Evolutionary conservation across 164 flowering plant genomes (phyloP).

Genomic region (Stephania japonica): DNA sequence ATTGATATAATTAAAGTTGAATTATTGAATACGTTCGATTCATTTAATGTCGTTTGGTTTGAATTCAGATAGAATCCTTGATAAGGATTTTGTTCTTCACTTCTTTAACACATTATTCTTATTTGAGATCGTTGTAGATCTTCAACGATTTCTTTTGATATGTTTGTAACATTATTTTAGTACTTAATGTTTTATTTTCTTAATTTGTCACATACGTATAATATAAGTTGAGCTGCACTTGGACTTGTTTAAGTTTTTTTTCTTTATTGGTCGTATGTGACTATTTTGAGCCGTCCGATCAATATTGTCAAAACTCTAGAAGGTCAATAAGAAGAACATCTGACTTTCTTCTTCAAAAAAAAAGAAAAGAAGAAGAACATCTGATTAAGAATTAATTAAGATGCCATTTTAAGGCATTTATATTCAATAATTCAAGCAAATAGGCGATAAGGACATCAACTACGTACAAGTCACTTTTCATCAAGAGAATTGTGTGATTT

Average conservation of each 20-base stretch:
- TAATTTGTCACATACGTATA: neutral
- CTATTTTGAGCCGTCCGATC: neutral
- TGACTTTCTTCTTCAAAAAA: no score
- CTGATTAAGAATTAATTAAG: neutral
- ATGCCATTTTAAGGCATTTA: neutral
- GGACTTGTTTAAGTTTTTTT: neutral
- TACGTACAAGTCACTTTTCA: no score
- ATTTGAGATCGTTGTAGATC: neutral
- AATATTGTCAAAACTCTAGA: neutral
- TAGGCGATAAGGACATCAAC: no score
- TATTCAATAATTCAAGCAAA: no score
- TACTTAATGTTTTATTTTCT: neutral
- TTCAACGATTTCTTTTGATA: neutral
- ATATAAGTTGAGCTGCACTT: neutral
- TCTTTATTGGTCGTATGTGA: neutral
- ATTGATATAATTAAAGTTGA: neutral
- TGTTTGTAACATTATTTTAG: neutral
- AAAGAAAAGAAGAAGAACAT: neutral
- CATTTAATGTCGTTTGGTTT: conserved; percentile 5
- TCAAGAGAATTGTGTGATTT: no score
- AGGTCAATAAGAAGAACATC: neutral
- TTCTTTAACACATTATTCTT: neutral
- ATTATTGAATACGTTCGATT: neutral
- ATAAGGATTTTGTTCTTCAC: neutral
- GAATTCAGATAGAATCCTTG: conserved; percentile 7